These are phyloP conservation scores for Blumeriella jaapii DNA, from an alignment of 2,329 filamentous ascomycete genomes.

Conservation along the genomic window DNA sequence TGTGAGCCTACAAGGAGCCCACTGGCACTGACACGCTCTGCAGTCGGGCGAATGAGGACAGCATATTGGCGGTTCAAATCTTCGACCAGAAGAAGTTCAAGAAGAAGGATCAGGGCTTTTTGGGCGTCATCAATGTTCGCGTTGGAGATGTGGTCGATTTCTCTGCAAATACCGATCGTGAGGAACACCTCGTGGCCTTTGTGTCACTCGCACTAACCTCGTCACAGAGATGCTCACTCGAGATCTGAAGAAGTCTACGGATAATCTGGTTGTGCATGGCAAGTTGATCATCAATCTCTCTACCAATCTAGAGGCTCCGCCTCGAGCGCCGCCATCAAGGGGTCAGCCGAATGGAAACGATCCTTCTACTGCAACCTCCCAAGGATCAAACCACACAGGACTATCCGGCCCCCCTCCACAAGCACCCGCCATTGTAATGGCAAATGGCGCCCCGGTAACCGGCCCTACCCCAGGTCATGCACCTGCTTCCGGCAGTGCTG, in stretches of 20 bases:
- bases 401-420: slow-evolving; percentile 28
- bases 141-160: slow-evolving; percentile 92
- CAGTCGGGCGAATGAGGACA: slow-evolving; percentile 86
- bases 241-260: slow-evolving; percentile 94
- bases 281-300: slow-evolving; percentile 96
- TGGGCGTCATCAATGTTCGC: slow-evolving; percentile 94
- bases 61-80: slow-evolving; percentile 93
- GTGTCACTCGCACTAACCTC: slow-evolving; percentile 8
- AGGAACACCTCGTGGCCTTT: slow-evolving; percentile 25
- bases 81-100: slow-evolving; percentile 99
- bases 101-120: slow-evolving; percentile 99
- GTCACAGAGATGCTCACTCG: slow-evolving; percentile 82
- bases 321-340: slow-evolving; percentile 37
- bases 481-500: slow-evolving; percentile 26
- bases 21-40: slow-evolving; percentile 7
- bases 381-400: slow-evolving; percentile 21
- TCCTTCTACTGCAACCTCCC: slow-evolving; percentile 25
- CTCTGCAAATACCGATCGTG: slow-evolving; percentile 83
- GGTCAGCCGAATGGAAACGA: slow-evolving; percentile 21
- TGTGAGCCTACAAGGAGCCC: slow-evolving; percentile 14
- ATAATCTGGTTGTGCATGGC: slow-evolving; percentile 94
- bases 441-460: slow-evolving; percentile 23
- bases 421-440: slow-evolving; percentile 21
- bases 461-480: slow-evolving; percentile 26
- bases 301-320: slow-evolving; percentile 69